Percentiles rank a stretch among this genome's conserved stretches.
phyloP scores from a whole-genome alignment of 2,329 filamentous ascomycete species.

The Neofusicoccum ribis region DNA sequence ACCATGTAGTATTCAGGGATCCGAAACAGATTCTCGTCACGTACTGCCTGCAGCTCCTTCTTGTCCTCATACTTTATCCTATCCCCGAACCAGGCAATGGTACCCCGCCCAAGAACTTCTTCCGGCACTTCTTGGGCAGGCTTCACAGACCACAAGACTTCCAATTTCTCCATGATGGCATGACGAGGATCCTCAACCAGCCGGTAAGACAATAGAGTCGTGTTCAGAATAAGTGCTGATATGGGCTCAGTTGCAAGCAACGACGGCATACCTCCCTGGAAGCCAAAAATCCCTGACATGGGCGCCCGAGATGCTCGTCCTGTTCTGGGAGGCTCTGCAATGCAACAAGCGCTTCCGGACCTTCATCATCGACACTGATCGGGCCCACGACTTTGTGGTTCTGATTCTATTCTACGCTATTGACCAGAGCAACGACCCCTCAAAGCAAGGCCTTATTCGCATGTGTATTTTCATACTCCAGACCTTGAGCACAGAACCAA shows the following conservation, averaged over 20 bases:
- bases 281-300: slow-evolving; percentile 78
- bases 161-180: slow-evolving; percentile 93
- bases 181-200: slow-evolving; percentile 89
- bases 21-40: slow-evolving; percentile 87
- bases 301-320: slow-evolving; percentile 92
- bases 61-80: slow-evolving; percentile 81
- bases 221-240: neutral
- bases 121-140: slow-evolving; percentile 86
- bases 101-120: slow-evolving; percentile 79
- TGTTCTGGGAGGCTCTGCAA: slow-evolving; percentile 96
- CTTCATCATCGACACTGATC: slow-evolving; percentile 94
- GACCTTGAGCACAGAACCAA: slow-evolving; percentile 88
- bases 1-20: slow-evolving; percentile 88
- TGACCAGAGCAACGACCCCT: slow-evolving; percentile 80
- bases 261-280: slow-evolving; percentile 83
- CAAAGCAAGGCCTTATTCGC: slow-evolving; percentile 87
- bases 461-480: slow-evolving; percentile 98
- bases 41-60: slow-evolving; percentile 86
- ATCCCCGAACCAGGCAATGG: slow-evolving; percentile 73
- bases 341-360: slow-evolving; percentile 97
- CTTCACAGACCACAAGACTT: slow-evolving; percentile 94
- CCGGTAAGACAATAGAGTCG: slow-evolving; percentile 51
- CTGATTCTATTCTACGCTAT: slow-evolving; percentile 90
- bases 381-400: slow-evolving; percentile 89
- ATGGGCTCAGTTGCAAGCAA: slow-evolving; percentile 68